phyloP scores from a whole-genome alignment of 208 protist genomes.

The Lotmaria passim region DNA sequence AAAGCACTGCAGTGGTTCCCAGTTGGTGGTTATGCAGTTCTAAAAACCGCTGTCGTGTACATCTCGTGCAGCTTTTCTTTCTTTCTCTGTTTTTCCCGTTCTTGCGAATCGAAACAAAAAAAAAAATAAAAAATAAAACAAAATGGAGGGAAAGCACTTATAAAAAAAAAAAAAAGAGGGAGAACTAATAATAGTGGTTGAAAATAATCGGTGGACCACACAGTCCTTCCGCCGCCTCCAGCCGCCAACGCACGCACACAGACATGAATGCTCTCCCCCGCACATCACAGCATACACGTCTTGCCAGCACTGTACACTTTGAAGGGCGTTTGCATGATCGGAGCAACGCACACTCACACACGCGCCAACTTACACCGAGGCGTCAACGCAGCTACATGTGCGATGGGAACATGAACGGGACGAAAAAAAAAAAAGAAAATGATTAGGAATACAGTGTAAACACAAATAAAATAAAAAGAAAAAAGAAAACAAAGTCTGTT shows the following conservation, averaged over 20 bases:
- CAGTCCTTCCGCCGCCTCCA: constrained; percentile 1
- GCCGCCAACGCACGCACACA: constrained; percentile 14
- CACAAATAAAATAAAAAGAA: background rate
- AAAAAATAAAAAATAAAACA: background rate
- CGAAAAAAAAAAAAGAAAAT: constrained; percentile 4
- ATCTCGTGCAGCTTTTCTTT: too few relatives aligned
- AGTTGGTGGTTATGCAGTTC: too few relatives aligned
- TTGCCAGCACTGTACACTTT: too few relatives aligned
- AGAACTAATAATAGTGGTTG: background rate
- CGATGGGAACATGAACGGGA: background rate
- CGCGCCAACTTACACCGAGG: background rate
- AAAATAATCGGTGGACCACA: background rate
- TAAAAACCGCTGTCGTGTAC: too few relatives aligned
- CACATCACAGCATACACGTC: background rate
- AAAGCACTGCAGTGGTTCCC: too few relatives aligned
- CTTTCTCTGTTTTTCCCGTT: too few relatives aligned
- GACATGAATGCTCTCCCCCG: constrained; percentile 1
- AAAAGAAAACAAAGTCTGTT: background rate
- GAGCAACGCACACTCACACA: background rate
- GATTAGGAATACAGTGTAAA: background rate
- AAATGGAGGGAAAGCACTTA: constrained; percentile 1
- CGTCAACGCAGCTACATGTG: background rate
- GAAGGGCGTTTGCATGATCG: background rate
- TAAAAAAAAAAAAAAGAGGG: constrained; percentile 2
- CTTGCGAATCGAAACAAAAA: too few relatives aligned